Evolutionary conservation across 768 basidiomycete species (phyloP), one percentile per base, ranked within the genome.

Genomic region (Coprinopsis strossmayeri): DNA sequence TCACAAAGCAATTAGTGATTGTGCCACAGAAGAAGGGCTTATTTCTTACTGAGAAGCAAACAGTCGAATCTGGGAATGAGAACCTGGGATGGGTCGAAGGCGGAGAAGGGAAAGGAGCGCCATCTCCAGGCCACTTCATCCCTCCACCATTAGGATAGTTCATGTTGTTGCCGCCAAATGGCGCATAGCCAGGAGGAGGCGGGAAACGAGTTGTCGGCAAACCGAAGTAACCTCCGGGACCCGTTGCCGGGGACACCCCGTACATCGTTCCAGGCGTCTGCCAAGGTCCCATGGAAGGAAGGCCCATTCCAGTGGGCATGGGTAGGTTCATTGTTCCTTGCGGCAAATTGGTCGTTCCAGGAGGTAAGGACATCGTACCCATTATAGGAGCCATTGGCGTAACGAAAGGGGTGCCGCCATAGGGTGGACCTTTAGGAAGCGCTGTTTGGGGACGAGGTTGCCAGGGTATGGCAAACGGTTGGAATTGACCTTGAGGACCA

Each of bases 11-110:
- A n/a, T n/a, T n/a, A n/a, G n/a, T n/a, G n/a, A n/a, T n/a, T n/a
- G n/a, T n/a, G n/a, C n/a, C n/a, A n/a, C n/a, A n/a, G n/a, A n/a
- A n/a, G n/a, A n/a, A n/a, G n/a, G n/a, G n/a, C n/a, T n/a, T n/a
- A n/a, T n/a, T n/a, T n/a, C 50, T 51, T 21, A 51, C 50, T 21
- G 21, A n/a, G 45, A 51, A 51, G 17, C 37, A 9, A 17, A 51
- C 28, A 32, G 45, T 46, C 15, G 43, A 17, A 28, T 51, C 50
- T 13, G 43, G 27, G 28, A 51, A 51, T 24, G 34, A 45, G 35
- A 37, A 51, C 45, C 35, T 51, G 7, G 50, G 15, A 41, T 46
- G 43, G 46, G 30, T 7, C 30, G 30, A 7, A 32, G 30, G 30
- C 9, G 15, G 9, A 7, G 30, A 15, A 32, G 30, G 9, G 30